Evolutionary conservation across 1,139 yeast genomes (phyloP).

Genomic region (Spencermartinsiella ligniputridi): DNA sequence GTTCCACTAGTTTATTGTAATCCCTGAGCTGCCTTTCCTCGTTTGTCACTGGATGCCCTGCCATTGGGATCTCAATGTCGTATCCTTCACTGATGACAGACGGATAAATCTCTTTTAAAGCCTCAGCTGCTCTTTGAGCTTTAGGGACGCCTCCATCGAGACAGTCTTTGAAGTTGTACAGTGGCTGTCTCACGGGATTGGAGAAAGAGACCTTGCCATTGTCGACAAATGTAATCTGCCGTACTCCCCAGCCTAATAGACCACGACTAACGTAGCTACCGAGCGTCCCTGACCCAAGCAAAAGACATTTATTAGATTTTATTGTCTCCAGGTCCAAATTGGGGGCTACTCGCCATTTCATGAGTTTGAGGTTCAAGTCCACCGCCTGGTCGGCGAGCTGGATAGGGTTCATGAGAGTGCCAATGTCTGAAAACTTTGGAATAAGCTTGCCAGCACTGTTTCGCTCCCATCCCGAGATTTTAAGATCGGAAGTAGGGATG

Average conservation of each 20-base stretch:
- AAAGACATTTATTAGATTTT: conserved; percentile 55
- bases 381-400: conserved; percentile 88
- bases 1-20: conserved; percentile 46
- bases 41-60: conserved; percentile 76
- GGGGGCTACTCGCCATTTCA: conserved; percentile 97
- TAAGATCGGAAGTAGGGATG: conserved; percentile 20
- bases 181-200: conserved; percentile 92
- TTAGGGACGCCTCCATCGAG: conserved; percentile 66
- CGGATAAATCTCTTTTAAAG: conserved; percentile 72
- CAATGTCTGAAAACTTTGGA: conserved; percentile 80
- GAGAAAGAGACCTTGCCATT: conserved; percentile 84
- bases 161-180: conserved; percentile 75
- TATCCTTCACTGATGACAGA: conserved; percentile 61
- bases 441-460: conserved; percentile 65
- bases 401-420: conserved; percentile 71
- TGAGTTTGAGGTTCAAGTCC: conserved; percentile 79
- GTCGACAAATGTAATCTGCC: conserved; percentile 81
- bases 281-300: conserved; percentile 94
- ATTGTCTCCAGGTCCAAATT: conserved; percentile 63
- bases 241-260: conserved; percentile 90
- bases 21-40: conserved; percentile 47
- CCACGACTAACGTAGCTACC: conserved; percentile 90
- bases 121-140: conserved; percentile 71
- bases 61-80: conserved; percentile 83
- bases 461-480: conserved; percentile 85